These are phyloP conservation scores for Calonectria hongkongensis DNA, from an alignment of 2,329 filamentous ascomycete species.

Conservation along the genomic window DNA sequence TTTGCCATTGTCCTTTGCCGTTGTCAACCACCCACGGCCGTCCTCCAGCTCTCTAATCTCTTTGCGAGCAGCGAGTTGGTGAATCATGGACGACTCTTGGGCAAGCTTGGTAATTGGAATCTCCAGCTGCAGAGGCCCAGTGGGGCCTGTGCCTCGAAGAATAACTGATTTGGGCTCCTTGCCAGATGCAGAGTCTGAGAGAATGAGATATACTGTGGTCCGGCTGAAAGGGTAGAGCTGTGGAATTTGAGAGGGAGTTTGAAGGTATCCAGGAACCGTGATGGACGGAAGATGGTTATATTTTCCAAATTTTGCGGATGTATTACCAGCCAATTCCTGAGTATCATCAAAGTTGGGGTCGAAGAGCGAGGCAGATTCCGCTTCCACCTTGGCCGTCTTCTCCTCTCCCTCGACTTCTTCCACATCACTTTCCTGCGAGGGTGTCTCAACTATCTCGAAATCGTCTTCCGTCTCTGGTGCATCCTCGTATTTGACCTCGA, in stretches of 20 bases:
- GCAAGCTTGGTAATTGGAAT: conserved; percentile 73
- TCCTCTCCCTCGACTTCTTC: conserved; percentile 48
- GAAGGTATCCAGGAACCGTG: conserved; percentile 73
- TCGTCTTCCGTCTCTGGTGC: conserved; percentile 62
- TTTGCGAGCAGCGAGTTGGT: conserved; percentile 82
- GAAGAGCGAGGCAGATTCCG: conserved; percentile 75
- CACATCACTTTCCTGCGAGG: conserved; percentile 65
- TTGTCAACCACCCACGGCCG: neutral
- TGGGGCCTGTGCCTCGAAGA: conserved; percentile 72
- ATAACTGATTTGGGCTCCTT: conserved; percentile 71
- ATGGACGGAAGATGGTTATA: conserved; percentile 72
- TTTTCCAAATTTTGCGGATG: conserved; percentile 52
- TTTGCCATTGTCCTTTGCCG: neutral
- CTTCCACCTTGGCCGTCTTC: conserved; percentile 18
- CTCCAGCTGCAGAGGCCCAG: conserved; percentile 77
- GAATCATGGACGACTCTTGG: conserved; percentile 52
- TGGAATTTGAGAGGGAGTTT: conserved; percentile 78
- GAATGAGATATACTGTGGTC: conserved; percentile 78
- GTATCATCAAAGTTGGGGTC: conserved; percentile 68
- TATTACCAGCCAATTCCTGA: conserved; percentile 56
- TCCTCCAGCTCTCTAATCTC: conserved; percentile 66
- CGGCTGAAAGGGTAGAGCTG: conserved; percentile 80
- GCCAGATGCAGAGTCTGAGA: conserved; percentile 69
- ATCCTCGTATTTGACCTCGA: conserved; percentile 76
- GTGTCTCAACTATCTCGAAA: conserved; percentile 78